A percentile compares a stretch with the other conserved stretches of the same genome.
phyloP scores from a whole-genome alignment of 1,139 yeast genomes.

The Diutina sp. region DNA sequence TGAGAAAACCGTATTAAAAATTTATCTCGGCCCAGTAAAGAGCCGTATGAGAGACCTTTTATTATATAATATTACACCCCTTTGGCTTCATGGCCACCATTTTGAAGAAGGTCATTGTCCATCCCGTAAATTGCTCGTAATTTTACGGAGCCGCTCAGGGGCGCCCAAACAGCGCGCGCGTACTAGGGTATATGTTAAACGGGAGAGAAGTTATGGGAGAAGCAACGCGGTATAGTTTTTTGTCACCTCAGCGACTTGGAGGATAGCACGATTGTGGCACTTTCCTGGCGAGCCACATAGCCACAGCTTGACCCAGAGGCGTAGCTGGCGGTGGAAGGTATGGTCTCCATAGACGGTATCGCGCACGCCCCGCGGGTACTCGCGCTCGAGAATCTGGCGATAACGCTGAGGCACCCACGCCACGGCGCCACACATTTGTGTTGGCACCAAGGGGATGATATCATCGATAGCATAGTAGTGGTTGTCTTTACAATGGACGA shows the following conservation, averaged over 20 bases:
- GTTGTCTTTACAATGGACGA: conserved; percentile 40
- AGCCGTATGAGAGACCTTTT: too few relatives aligned
- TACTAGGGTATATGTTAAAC: too few relatives aligned
- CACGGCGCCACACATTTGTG: conserved; percentile 39
- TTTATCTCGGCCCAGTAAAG: too few relatives aligned
- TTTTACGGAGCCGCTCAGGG: neutral
- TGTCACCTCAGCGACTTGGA: neutral
- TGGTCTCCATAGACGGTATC: neutral
- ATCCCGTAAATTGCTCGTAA: neutral
- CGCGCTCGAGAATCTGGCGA: conserved; percentile 25
- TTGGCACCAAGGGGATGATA: conserved; percentile 27
- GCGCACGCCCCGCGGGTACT: conserved; percentile 19
- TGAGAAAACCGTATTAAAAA: too few relatives aligned
- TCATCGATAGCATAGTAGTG: conserved; percentile 36
- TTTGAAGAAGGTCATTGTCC: too few relatives aligned
- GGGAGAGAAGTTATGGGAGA: neutral
- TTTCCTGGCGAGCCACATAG: neutral
- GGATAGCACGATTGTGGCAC: neutral
- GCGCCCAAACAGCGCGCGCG: neutral
- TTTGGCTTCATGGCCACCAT: too few relatives aligned
- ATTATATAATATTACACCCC: neutral
- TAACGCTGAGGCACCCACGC: conserved; percentile 33
- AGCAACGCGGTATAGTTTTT: neutral
- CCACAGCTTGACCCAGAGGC: neutral
- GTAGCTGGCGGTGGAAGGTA: neutral